These are phyloP conservation scores for Stevia rebaudiana DNA, from an alignment of 140 eudicot species.

Conservation along the genomic window DNA sequence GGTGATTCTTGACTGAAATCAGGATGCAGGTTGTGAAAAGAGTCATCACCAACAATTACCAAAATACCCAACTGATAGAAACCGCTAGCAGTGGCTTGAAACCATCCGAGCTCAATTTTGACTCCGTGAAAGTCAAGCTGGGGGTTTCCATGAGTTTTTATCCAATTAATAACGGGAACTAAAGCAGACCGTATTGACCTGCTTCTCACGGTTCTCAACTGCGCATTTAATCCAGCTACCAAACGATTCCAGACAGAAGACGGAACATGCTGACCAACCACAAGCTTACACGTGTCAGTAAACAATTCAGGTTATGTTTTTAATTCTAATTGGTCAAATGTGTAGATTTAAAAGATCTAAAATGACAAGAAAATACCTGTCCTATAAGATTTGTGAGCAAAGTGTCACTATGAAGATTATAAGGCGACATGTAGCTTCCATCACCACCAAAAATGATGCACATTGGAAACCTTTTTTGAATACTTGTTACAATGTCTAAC, in stretches of 20 bases:
- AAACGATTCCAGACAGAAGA: constrained; percentile 80
- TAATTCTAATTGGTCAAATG: not conserved
- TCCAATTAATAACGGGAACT: constrained; percentile 68
- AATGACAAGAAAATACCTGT: constrained; percentile 48
- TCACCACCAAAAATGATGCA: constrained; percentile 89
- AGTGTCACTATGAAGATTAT: constrained; percentile 67
- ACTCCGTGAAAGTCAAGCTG: constrained; percentile 93
- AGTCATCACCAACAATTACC: constrained; percentile 56
- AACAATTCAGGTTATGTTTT: not conserved
- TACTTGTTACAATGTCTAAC: constrained; percentile 71
- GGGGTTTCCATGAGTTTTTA: constrained; percentile 76
- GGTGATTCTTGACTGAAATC: constrained; percentile 43
- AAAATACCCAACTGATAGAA: constrained; percentile 82
- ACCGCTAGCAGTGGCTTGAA: constrained; percentile 87
- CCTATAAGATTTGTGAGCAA: constrained; percentile 72
- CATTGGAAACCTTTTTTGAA: constrained; percentile 94
- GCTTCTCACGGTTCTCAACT: constrained; percentile 74
- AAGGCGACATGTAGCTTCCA: constrained; percentile 94
- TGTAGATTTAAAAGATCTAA: not conserved
- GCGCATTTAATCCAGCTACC: constrained; percentile 89
- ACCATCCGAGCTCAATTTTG: constrained; percentile 79
- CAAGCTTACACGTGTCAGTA: constrained; percentile 17
- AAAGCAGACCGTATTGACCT: constrained; percentile 68
- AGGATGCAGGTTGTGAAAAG: constrained; percentile 42
- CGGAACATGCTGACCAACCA: constrained; percentile 72